Evolutionary conservation across 768 basidiomycete species (phyloP).

Genomic region (Strobilomyces dryophilus): DNA sequence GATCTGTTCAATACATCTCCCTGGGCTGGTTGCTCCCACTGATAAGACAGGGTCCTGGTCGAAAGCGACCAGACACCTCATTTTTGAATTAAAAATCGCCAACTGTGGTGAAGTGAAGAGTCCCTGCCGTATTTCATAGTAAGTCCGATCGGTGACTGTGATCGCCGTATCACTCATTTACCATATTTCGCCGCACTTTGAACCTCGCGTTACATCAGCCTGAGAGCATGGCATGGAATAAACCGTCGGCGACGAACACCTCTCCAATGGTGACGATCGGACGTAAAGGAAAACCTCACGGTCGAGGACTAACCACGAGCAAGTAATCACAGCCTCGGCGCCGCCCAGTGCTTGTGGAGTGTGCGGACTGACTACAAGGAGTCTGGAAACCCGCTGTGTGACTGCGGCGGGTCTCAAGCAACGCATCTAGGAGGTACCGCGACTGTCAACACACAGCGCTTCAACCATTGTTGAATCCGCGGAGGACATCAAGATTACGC

Average conservation of each 20-base stretch:
- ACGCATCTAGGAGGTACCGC: conserved; percentile 12
- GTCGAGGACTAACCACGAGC: conserved; percentile 5
- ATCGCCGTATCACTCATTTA: conserved; percentile 20
- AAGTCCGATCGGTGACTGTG: conserved; percentile 18
- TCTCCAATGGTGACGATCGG: not conserved
- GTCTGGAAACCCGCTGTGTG: not conserved
- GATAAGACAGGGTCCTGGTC: conserved; percentile 14
- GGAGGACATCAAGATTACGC: conserved; percentile 16
- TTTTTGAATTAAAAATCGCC: conserved; percentile 26
- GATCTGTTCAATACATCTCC: conserved; percentile 3
- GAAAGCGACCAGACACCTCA: conserved; percentile 9
- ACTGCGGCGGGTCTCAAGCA: not conserved
- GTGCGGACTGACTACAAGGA: not conserved
- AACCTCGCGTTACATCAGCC: conserved; percentile 14
- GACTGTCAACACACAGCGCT: conserved; percentile 7
- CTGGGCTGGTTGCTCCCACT: conserved; percentile 4
- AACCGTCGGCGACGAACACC: not conserved
- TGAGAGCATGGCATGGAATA: not conserved
- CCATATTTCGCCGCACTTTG: conserved; percentile 10
- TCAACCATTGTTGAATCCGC: conserved; percentile 25
- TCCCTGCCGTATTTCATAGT: conserved; percentile 10
- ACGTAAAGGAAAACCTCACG: not conserved
- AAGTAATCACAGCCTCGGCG: not conserved
- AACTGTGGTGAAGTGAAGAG: conserved; percentile 9
- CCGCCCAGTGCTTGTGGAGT: not conserved